These are phyloP conservation scores for Backusella liffmaniae DNA, from an alignment of 192 early-diverging fungal species.

Conservation along the genomic window DNA sequence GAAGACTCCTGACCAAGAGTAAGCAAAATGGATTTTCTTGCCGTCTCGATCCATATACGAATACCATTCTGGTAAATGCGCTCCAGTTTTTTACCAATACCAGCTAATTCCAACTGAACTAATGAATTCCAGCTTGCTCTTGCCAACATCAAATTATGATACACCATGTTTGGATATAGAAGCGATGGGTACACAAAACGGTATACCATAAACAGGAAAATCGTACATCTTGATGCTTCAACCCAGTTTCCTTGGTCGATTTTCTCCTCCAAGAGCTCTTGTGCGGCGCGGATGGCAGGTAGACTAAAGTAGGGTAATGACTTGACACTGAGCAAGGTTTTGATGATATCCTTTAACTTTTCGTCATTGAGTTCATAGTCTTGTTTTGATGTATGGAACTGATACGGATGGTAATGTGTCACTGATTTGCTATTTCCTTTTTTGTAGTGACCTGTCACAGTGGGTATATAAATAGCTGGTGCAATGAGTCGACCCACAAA, in stretches of 20 bases:
- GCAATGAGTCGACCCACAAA: conserved; percentile 12
- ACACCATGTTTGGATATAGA: conserved; percentile 18
- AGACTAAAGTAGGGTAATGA: not conserved
- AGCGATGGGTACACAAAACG: conserved; percentile 20
- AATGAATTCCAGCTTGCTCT: conserved; percentile 29
- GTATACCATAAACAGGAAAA: conserved; percentile 22
- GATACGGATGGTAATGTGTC: not conserved
- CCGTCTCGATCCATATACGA: conserved; percentile 24
- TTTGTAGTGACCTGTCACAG: not conserved
- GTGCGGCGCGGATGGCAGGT: not conserved
- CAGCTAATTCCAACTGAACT: conserved; percentile 31
- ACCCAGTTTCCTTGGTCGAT: conserved; percentile 22
- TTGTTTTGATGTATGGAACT: not conserved
- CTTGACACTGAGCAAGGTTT: not conserved
- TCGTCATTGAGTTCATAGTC: not conserved
- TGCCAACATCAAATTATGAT: conserved; percentile 19
- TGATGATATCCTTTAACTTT: not conserved
- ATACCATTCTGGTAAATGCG: conserved; percentile 17
- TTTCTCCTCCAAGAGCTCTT: not conserved
- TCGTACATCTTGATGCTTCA: conserved; percentile 17
- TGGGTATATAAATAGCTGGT: conserved; percentile 11
- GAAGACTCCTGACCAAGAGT: conserved; percentile 23
- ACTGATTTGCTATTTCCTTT: not conserved
- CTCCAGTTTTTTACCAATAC: conserved; percentile 25
- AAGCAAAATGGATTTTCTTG: conserved; percentile 1